Evolutionary conservation across 2,329 filamentous ascomycete genomes (phyloP), one percentile per base, ranked within the genome.

Genomic region (Penicillium griseofulvum): DNA sequence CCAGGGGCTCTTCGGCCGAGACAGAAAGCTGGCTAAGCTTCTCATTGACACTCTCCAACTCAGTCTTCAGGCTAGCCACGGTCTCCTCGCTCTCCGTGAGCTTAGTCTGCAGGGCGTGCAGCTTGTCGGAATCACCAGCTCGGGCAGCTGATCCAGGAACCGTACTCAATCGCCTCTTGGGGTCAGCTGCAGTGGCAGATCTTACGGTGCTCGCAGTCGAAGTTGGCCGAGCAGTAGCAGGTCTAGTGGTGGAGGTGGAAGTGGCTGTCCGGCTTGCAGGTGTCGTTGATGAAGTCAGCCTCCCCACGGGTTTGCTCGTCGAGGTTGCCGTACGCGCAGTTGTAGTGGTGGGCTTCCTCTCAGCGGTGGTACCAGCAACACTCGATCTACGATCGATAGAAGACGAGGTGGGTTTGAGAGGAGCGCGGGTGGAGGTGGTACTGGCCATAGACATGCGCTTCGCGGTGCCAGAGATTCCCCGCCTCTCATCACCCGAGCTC

Each of bases 371-470:
- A 22, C 71, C 68, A 29, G 70, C 69, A 31, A 74, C 67, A 56
- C 71, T 76, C 24, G 71, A 69, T 55, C 73, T 70, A 22, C 75
- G 70, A 48, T 76, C 73, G 28, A 70, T 39, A 7, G 67, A 67
- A 36, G 71, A 68, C 10, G 73, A 63, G 3, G 72, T 53, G 4
- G 52, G 55, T 59, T 69, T 74, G 26, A 65, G 51, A 6, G 74
- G 68, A 9, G 74, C 62, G 16, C 73, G 67, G 16, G 71, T 69
- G 39, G 71, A 65, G 0, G 73, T 59, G 12, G 69, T 73, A 5
- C 75, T 70, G 9, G 69, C 73, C 51, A 79, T 66, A 5, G 77
- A 79, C 69, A 76, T 74, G 42, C 76, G 71, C 65, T 79, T 79
- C 38, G 75, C 74, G 8, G 70, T 68, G 24, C 72, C 67, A 11